Evolutionary conservation across 148 eudicot genomes (phyloP).

Genomic region (Heliosperma pusillum): DNA sequence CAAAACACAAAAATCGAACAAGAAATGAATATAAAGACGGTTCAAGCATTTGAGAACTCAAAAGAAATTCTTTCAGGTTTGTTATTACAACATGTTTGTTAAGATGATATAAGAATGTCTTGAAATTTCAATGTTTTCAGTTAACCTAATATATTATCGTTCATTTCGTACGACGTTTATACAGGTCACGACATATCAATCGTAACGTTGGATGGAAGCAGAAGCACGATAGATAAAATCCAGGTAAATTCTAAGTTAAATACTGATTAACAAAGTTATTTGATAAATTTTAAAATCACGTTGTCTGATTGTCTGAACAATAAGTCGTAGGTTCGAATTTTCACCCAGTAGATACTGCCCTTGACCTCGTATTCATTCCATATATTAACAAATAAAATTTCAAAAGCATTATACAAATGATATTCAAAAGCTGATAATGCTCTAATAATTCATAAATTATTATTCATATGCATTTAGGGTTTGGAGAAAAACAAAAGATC

Average conservation of each 20-base stretch:
- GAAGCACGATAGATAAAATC: not conserved
- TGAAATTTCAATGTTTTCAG: not conserved
- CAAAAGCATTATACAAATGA: too few species aligned
- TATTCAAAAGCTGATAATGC: too few species aligned
- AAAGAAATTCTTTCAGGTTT: conserved; percentile 17
- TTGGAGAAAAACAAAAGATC: conserved; percentile 28
- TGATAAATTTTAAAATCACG: too few species aligned
- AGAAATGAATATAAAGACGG: conserved; percentile 3
- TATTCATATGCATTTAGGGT: conserved; percentile 8
- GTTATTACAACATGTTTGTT: not conserved
- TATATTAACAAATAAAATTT: too few species aligned
- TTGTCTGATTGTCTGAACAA: too few species aligned
- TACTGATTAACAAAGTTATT: not conserved
- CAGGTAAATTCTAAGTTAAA: not conserved
- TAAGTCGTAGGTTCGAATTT: too few species aligned
- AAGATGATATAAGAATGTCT: not conserved
- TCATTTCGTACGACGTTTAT: not conserved
- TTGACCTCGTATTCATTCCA: too few species aligned
- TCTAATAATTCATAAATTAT: not conserved
- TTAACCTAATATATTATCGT: not conserved
- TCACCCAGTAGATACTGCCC: not conserved
- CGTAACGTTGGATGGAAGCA: conserved; percentile 1
- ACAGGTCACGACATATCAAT: conserved; percentile 10
- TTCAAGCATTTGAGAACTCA: not conserved
- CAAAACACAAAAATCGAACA: conserved; percentile 10